Evolutionary conservation across 345 rosid species (phyloP), one percentile per base, ranked within the genome.

Genomic region (Carallia brachiata): DNA sequence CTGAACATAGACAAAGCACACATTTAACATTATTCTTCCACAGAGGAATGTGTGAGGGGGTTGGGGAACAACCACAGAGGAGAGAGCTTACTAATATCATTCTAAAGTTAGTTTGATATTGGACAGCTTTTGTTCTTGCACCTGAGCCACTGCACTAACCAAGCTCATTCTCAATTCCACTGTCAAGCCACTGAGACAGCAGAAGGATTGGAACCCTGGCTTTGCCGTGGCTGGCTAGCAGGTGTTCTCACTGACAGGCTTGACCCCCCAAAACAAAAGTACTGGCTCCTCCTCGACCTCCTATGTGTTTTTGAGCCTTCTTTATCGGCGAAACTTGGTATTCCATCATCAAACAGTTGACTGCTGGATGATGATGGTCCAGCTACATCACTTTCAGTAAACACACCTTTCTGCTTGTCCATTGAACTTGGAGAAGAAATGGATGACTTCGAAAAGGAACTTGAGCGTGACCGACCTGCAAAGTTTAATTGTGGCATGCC

Each of bases 361-460:
- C 67, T 78, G 67, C 84, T 68, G 23, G 78, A 68, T 54, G 96
- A 85, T 50, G 96, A 85, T n/a, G 95, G 80, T 18, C 82, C 87
- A 1, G 82, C 86, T 66, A 66, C 62, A 69, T 80, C 87, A 28
- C 69, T 71, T 34, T 82, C 95, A 0, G 76, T 44, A 65, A 80
- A 77, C 36, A 83, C 63, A 10, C 88, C 89, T 53, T 90, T 90
- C 63, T 86, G 90, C 73, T 89, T 89, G 63, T 93, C 95, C 66
- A 78, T 10, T 48, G 88, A 79, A 64, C 70, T 72, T 6, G 91
- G 80, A 8, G 92, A 79, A 15, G 89, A 84, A 48, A 88, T 66
- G 16, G 94, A 86, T 53, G 94, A 83, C 70, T 86, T 84, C 1
- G 97, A 93, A 47, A 89, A 87, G 5, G 98, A 93, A 60, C 88